Base-by-base conservation (phyloP, 192 early-diverging fungal genomes). In the Coemansia aciculifera region DNA sequence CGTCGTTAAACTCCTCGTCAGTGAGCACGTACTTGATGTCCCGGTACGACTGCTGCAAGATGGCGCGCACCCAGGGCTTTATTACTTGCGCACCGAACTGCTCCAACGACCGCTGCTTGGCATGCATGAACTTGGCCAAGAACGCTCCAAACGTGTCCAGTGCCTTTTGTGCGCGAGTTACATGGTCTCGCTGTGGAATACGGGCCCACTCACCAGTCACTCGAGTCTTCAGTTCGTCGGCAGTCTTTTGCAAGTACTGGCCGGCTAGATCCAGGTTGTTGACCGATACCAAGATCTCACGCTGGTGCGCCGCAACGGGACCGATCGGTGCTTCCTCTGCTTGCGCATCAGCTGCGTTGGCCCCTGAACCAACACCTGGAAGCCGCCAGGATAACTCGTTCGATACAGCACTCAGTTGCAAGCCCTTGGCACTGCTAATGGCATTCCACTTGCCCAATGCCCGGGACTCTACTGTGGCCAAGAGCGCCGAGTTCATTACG, bases 1-100 rank as follows among this genome's bases (percentile, higher is more conserved):
- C 84, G 51, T 93, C 90, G 39, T 89, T 88, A 68, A 95, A 98
- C 76, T 99, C 96, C 49, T 98, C 94, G 51, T 96, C 94, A 19
- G 89, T 87, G 17, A 98, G 85, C 3, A 92, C 90, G 67, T 99
- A 99, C 67, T 92, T 93, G 54, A 94, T 85, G 46, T 96, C 94
- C 34, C 88, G 82, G 67, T 92, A 94, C 7, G 93, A 83, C 19
- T 94, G 91, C 69, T 90, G 88, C 42, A 97, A 81, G 9, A 96
- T 77, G 0, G 92, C 84, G 36, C 91, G 85, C 49, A 98, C 73
- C 67, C 90, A 86, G 17, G 92, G 93, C 76, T 92, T 92, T 24
- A 97, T 63, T 51, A 88, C 88, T 63, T 94, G 90, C 5, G 77
- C 75, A 67, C 91, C 92, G 12, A 96, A 68, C 73, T 96, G 94